Conservation (phyloP, 1,284 basidiomycete species). For the Moesziomyces sp. region DNA sequence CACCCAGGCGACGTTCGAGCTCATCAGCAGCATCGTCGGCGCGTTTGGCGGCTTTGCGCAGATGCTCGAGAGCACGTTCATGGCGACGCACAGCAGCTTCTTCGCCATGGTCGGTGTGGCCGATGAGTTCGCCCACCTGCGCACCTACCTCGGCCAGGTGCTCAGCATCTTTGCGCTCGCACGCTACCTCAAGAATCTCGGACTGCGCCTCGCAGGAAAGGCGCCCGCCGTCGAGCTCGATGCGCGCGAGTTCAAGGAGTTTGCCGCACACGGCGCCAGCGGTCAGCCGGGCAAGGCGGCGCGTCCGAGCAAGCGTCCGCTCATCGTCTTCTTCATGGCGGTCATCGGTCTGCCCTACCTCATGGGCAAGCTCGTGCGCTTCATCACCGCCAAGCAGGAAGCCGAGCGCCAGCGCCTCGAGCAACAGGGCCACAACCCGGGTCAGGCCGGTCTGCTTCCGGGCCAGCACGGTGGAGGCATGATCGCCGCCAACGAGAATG, state of each 20-base stretch:
- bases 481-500: conserved; percentile 53
- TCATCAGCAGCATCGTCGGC: conserved; percentile 93
- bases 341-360: conserved; percentile 92
- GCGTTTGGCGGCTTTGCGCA: conserved; percentile 96
- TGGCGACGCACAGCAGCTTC: conserved; percentile 97
- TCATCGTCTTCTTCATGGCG: conserved; percentile 94
- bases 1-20: conserved; percentile 90
- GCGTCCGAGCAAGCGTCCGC: conserved; percentile 80
- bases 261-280: conserved; percentile 50
- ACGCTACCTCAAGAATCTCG: conserved; percentile 76
- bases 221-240: conserved; percentile 60
- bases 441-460: conserved; percentile 72
- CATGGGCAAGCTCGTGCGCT: conserved; percentile 87
- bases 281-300: conserved; percentile 41
- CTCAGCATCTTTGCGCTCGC: conserved; percentile 86
- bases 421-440: conserved; percentile 62
- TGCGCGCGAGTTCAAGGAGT: conserved; percentile 62
- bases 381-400: conserved; percentile 77
- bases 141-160: conserved; percentile 92
- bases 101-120: conserved; percentile 99
- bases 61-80: conserved; percentile 97
- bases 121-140: conserved; percentile 90
- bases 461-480: conserved; percentile 71
- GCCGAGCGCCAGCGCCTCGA: conserved; percentile 68
- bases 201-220: conserved; percentile 55